Percentiles rank a stretch among this genome's conserved stretches.
Conservation (phyloP, 2,329 filamentous ascomycete genomes). For the Ophiocordyceps sinensis region DNA sequence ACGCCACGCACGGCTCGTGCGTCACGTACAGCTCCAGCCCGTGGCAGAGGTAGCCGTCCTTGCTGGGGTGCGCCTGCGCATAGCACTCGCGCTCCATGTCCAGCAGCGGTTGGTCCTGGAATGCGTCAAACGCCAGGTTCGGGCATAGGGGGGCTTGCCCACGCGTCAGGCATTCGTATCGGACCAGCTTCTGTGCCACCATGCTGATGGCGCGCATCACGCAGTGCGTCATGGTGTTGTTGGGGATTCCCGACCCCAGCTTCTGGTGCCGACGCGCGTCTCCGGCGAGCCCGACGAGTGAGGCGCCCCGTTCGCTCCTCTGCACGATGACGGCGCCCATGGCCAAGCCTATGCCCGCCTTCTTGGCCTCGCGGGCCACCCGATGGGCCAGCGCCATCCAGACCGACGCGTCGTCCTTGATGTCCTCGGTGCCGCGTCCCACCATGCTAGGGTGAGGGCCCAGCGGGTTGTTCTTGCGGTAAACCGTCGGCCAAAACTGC, state of each 20-base stretch:
- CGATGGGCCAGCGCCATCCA: slow-evolving; percentile 56
- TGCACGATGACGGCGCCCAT: slow-evolving; percentile 68
- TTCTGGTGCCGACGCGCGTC: slow-evolving; percentile 58
- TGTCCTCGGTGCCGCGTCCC: slow-evolving; percentile 52
- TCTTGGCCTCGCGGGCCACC: slow-evolving; percentile 44
- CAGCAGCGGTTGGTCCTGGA: slow-evolving; percentile 56
- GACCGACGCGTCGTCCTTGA: slow-evolving; percentile 45
- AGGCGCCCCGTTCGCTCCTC: slow-evolving; percentile 32
- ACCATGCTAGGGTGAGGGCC: slow-evolving; percentile 70
- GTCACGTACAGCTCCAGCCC: slow-evolving; percentile 88
- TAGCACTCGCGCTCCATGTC: slow-evolving; percentile 49
- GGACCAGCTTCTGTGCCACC: slow-evolving; percentile 55
- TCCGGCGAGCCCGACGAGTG: slow-evolving; percentile 58
- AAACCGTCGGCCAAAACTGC: slow-evolving; percentile 72
- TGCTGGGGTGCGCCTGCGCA: slow-evolving; percentile 46
- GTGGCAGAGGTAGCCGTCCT: slow-evolving; percentile 84
- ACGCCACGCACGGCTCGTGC: slow-evolving; percentile 93
- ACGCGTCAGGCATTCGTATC: slow-evolving; percentile 33
- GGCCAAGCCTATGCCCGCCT: slow-evolving; percentile 46
- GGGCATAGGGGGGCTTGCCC: slow-evolving; percentile 19
- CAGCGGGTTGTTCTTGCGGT: slow-evolving; percentile 76
- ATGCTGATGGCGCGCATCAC: slow-evolving; percentile 70
- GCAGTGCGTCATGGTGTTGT: slow-evolving; percentile 67
- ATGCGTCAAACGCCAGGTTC: slow-evolving; percentile 43
- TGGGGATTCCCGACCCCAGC: slow-evolving; percentile 30